Base-by-base conservation (phyloP, 139 green algal genomes). In the Haematococcus sp. region DNA sequence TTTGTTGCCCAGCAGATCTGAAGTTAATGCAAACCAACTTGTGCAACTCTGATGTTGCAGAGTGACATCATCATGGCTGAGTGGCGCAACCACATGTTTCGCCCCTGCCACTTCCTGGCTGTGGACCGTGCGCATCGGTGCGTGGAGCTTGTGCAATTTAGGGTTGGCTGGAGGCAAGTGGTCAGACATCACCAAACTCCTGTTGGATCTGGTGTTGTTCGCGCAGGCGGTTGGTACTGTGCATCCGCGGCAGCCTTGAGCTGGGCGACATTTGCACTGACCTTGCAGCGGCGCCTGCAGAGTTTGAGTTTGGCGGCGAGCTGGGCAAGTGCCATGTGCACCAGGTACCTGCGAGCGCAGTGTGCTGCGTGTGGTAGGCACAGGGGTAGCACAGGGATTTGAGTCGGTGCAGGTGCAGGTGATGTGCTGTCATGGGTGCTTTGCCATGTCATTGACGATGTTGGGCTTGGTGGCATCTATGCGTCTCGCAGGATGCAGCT, bases 21-120 rank as follows among this genome's bases (percentile, higher is more conserved):
- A n/a, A n/a, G n/a, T n/a, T n/a, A n/a, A n/a, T n/a, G 40, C 40
- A 49, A 49, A 49, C 40, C n/a, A n/a, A n/a, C n/a, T n/a, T n/a
- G n/a, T n/a, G n/a, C n/a, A n/a, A n/a, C n/a, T n/a, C n/a, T n/a
- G n/a, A n/a, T n/a, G n/a, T n/a, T n/a, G 40, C 70, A 82, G 59
- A 49, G 66, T 32, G 76, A 82, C 49, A 68, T 82, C 22, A 9
- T 82, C 28, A 51, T 81, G 65, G 74, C 82, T 13, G 74, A 88
- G 65, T 88, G 82, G 82, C 71, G 72, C 63, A 84, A 83, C 65
- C 70, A 72, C 23, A 60, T 85, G 49, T 80, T 83, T 66, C 44
- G 77, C 27, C 86, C 86, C 46, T 89, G 83, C 67, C 86, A 91
- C 56, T 91, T 83, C 70, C 70, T 91, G 22, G 86, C 86, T 11